Conservation (phyloP, 1,284 basidiomycete species). For the Boletus smithii region DNA sequence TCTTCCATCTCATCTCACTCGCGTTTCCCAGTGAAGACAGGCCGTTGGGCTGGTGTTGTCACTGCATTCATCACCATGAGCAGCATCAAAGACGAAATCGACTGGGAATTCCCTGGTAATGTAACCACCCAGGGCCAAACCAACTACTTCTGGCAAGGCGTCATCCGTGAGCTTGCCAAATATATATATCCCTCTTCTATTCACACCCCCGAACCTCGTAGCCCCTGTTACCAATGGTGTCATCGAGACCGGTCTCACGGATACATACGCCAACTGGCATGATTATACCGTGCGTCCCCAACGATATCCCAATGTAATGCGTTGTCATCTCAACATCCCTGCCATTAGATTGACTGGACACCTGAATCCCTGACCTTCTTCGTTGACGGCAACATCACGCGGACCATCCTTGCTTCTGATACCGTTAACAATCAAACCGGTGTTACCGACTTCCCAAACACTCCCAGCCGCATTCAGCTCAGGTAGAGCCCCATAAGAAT, state of each 20-base stretch:
- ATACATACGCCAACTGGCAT: slow-evolving; percentile 70
- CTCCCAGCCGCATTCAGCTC: slow-evolving; percentile 75
- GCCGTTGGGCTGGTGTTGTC: slow-evolving; percentile 72
- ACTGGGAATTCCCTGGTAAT: slow-evolving; percentile 77
- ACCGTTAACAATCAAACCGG: slow-evolving; percentile 48
- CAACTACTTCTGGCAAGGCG: slow-evolving; percentile 77
- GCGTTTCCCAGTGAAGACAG: slow-evolving; percentile 54
- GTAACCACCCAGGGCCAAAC: slow-evolving; percentile 64
- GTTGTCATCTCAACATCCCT: not conserved
- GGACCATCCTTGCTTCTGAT: slow-evolving; percentile 61
- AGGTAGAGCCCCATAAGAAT: slow-evolving; percentile 42
- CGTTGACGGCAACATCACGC: slow-evolving; percentile 68
- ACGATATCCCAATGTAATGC: not conserved
- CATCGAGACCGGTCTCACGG: slow-evolving; percentile 46
- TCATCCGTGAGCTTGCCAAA: slow-evolving; percentile 54
- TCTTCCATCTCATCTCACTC: not conserved
- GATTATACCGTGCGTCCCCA: slow-evolving; percentile 60
- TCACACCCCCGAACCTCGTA: slow-evolving; percentile 15
- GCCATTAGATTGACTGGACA: slow-evolving; percentile 70
- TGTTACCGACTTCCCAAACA: slow-evolving; percentile 62
- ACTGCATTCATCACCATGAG: slow-evolving; percentile 86
- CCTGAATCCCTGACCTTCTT: slow-evolving; percentile 62
- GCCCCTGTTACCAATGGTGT: slow-evolving; percentile 46
- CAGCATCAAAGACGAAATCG: slow-evolving; percentile 81
- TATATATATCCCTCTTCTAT: not conserved